These are phyloP conservation scores for Cylindrotheca fusiformis DNA, from an alignment of 108 stramenopile genomes.

Conservation along the genomic window DNA sequence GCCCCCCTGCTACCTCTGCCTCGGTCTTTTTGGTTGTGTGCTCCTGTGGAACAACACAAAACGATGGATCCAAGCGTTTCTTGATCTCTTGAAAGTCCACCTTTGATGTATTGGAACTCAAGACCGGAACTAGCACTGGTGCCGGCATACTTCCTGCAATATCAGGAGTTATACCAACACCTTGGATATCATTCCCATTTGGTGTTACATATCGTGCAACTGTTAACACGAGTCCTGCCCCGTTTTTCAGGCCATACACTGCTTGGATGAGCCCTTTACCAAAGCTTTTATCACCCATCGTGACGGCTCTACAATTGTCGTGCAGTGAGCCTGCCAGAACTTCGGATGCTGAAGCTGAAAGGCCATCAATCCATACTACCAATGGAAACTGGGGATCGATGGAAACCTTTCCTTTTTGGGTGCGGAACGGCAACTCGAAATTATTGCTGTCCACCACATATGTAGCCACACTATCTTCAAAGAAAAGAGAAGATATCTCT, in stretches of 20 bases:
- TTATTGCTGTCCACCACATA: slow-evolving; percentile 79
- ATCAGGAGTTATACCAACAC: slow-evolving; percentile 79
- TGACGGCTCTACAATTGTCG: slow-evolving; percentile 92
- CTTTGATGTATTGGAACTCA: slow-evolving; percentile 67
- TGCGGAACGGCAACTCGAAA: slow-evolving; percentile 65
- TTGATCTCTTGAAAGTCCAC: slow-evolving; percentile 67
- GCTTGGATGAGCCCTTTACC: slow-evolving; percentile 97
- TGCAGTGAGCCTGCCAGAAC: slow-evolving; percentile 90
- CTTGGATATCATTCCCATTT: slow-evolving; percentile 86
- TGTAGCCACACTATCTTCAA: slow-evolving; percentile 71
- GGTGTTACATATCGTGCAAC: slow-evolving; percentile 94
- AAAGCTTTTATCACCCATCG: slow-evolving; percentile 87
- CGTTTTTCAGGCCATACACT: slow-evolving; percentile 92
- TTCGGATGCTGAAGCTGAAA: slow-evolving; percentile 87
- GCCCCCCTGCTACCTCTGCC: no score
- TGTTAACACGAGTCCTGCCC: slow-evolving; percentile 89
- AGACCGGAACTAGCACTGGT: slow-evolving; percentile 49
- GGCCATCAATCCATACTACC: slow-evolving; percentile 76
- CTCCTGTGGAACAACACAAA: slow-evolving; percentile 44
- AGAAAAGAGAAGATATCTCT: slow-evolving; percentile 88
- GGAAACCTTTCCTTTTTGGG: slow-evolving; percentile 40
- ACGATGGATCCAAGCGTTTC: slow-evolving; percentile 36
- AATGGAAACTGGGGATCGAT: slow-evolving; percentile 56
- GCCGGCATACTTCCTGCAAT: slow-evolving; percentile 48
- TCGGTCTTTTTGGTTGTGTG: no score